A percentile compares a stretch with the other conserved stretches of the same genome.
Evolutionary conservation across 371 early-diverging fungal species (phyloP).

Genomic region (Mortierella sp.): DNA sequence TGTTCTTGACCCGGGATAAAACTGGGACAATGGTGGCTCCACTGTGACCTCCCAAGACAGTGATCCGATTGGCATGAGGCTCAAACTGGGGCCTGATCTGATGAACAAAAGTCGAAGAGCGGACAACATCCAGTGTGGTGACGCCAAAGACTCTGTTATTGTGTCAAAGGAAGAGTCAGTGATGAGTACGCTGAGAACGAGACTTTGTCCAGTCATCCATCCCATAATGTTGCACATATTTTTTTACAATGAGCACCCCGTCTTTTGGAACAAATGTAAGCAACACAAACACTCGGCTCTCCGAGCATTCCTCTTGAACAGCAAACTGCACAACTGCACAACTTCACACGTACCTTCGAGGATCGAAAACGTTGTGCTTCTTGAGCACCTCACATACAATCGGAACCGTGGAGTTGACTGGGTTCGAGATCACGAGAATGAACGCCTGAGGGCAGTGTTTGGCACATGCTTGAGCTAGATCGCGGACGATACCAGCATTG

Average conservation of each 20-base stretch:
- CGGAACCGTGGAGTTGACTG: slow-evolving; percentile 93
- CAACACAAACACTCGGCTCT: too few relatives aligned
- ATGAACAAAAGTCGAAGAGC: slow-evolving; percentile 86
- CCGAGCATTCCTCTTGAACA: too few relatives aligned
- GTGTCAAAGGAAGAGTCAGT: slow-evolving; percentile 56
- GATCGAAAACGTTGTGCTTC: slow-evolving; percentile 80
- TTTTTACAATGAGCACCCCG: too few relatives aligned
- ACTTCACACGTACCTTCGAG: slow-evolving; percentile 59
- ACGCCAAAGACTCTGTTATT: slow-evolving; percentile 85
- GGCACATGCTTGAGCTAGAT: slow-evolving; percentile 81
- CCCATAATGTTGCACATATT: too few relatives aligned
- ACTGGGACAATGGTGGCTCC: slow-evolving; percentile 91
- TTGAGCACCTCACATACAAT: slow-evolving; percentile 89
- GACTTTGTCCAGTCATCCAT: too few relatives aligned
- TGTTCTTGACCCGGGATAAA: slow-evolving; percentile 68
- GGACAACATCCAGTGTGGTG: slow-evolving; percentile 89
- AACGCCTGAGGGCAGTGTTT: slow-evolving; percentile 83
- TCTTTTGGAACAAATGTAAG: too few relatives aligned
- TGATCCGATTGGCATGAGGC: slow-evolving; percentile 68
- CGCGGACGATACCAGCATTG: slow-evolving; percentile 89
- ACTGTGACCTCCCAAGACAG: slow-evolving; percentile 94
- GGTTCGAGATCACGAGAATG: slow-evolving; percentile 88
- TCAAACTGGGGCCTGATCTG: slow-evolving; percentile 58
- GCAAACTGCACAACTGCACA: too few relatives aligned
- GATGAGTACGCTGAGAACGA: background rate